These are phyloP conservation scores for Leccinum rimulosum DNA, from an alignment of 768 basidiomycete species.

Conservation along the genomic window DNA sequence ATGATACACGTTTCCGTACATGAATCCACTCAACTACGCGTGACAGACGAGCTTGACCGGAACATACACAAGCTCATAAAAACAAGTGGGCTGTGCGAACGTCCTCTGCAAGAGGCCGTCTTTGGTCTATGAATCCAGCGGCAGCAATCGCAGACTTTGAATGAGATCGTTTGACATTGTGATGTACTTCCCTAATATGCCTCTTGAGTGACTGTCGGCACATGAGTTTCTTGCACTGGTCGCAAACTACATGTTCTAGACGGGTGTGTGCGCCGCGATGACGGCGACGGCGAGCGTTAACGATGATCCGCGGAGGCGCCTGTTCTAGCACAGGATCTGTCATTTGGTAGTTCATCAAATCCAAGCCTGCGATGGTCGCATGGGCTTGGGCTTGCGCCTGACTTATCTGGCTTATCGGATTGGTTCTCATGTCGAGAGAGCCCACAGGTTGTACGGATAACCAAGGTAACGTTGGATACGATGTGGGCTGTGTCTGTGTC, in stretches of 20 bases:
- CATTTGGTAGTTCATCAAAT: background rate
- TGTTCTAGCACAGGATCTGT: constrained; percentile 6
- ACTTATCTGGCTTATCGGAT: background rate
- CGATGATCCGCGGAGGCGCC: background rate
- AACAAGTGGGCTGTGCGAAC: background rate
- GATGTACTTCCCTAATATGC: constrained; percentile 21
- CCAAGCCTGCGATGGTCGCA: background rate
- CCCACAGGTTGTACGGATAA: background rate
- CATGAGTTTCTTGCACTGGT: constrained; percentile 15
- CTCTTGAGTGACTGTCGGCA: constrained; percentile 16
- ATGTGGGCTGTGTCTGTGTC: constrained; percentile 4
- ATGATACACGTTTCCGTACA: background rate
- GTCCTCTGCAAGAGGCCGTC: background rate
- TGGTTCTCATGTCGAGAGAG: background rate
- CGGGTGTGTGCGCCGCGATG: background rate
- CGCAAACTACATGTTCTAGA: background rate
- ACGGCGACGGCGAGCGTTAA: background rate
- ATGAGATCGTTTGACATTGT: constrained; percentile 15
- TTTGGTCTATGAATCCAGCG: background rate
- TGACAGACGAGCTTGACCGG: background rate
- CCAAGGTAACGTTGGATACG: background rate
- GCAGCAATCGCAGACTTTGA: background rate
- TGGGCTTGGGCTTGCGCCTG: background rate
- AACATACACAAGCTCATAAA: background rate
- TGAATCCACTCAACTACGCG: background rate